Evolutionary conservation across 1,139 yeast species (phyloP), one percentile per base, ranked within the genome.

Genomic region (Protomyces lactucae-debilis): DNA sequence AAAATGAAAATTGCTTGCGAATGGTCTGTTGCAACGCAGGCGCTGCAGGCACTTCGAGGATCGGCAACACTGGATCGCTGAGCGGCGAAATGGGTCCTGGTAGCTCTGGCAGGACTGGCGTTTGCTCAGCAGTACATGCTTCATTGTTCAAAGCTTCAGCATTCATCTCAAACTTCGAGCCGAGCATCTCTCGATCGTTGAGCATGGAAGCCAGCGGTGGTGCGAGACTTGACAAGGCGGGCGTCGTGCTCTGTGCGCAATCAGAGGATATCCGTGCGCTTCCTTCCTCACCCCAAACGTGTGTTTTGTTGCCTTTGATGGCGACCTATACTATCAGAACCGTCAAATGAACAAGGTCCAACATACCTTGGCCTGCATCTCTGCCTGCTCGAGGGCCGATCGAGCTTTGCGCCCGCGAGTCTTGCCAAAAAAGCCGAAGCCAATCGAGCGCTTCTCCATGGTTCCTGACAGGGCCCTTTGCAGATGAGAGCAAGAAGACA

Each of bases 271-370:
- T 5, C 32, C 32, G 5, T 28, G 5, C 8, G 32, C 32, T 28
- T 28, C 32, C 48, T 48, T 36, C 55, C 10, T 59, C 63, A 5
- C 63, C 63, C 63, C 63, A 59, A 32, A 59, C 53, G 36, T 59
- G 63, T 35, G 53, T 36, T 6, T 25, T 39, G 14, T 55, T 52
- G 16, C 63, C 63, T 32, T 55, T 48, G 36, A 59, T 59, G 36
- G 63, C 63, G 10, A 37, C 43, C 43, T 37, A n/a, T n/a, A 12
- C 16, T 37, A 9, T 37, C 14, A 37, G 43, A 3, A 6, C 5
- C 14, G 14, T 4, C 5, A 9, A 14, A 9, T 37, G 43, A 12
- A 37, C 43, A 12, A 4, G 16, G 5, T 9, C 5, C 14, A 37
- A 37, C 14, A n/a, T n/a, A 59, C 40, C 23, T 59, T 59, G 18